Evolutionary conservation across 768 basidiomycete species (phyloP).

Genomic region (Kwoniella mangroviensis): DNA sequence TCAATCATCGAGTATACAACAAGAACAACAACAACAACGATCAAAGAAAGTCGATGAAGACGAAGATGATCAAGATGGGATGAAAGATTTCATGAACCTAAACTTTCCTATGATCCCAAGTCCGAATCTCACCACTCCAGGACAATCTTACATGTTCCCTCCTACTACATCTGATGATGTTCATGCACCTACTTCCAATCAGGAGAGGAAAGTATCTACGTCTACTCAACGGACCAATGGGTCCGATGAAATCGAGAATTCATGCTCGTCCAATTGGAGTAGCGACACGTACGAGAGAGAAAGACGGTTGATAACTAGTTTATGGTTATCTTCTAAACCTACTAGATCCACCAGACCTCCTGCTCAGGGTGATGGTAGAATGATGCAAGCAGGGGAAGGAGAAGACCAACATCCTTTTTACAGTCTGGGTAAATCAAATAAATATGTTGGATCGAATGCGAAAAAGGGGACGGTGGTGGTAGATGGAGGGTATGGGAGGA

Average conservation of each 20-base stretch:
- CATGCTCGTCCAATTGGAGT: constrained; percentile 8
- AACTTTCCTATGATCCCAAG: background rate
- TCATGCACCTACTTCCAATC: background rate
- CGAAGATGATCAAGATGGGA: background rate
- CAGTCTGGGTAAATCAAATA: constrained; percentile 4
- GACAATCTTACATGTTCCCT: constrained; percentile 5
- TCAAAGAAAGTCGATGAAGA: background rate
- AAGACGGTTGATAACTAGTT: constrained; percentile 12
- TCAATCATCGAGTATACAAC: background rate
- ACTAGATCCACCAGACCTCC: constrained; percentile 5
- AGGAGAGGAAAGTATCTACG: background rate
- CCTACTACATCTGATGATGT: background rate
- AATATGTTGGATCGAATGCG: background rate
- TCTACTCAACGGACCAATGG: background rate
- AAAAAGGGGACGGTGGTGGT: background rate
- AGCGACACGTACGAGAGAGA: constrained; percentile 6
- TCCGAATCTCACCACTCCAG: constrained; percentile 6
- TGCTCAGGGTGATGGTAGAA: background rate
- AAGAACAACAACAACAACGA: background rate
- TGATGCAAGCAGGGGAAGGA: background rate
- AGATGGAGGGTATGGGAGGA: constrained; percentile 7
- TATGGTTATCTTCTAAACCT: constrained; percentile 18
- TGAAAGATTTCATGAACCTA: constrained; percentile 8
- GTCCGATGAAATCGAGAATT: background rate
- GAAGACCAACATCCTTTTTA: constrained; percentile 6